Evolutionary conservation across 2,329 filamentous ascomycete genomes (phyloP).

Genomic region (Ceratocystis alfenasii): DNA sequence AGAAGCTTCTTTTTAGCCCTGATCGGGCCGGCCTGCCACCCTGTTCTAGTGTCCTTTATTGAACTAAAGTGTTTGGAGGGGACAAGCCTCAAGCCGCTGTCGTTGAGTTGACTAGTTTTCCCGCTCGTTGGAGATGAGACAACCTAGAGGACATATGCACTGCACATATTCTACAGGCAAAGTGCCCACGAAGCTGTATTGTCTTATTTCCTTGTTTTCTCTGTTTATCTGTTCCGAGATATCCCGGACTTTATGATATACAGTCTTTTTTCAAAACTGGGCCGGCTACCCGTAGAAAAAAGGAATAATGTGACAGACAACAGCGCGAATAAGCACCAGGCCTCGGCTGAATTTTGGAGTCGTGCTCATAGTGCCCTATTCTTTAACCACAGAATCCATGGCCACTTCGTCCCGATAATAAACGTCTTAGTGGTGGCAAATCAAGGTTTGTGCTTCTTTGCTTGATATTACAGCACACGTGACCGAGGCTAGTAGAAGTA

Average conservation of each 20-base stretch:
- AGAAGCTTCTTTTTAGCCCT: constrained; percentile 9
- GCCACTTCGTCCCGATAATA: background rate
- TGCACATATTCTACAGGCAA: background rate
- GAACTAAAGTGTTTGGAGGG: background rate
- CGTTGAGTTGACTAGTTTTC: background rate
- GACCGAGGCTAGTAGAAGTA: no score
- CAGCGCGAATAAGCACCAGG: background rate
- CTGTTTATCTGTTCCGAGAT: background rate
- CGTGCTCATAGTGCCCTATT: background rate
- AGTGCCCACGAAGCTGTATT: background rate
- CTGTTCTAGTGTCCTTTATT: background rate
- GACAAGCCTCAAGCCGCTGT: background rate
- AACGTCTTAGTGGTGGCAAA: background rate
- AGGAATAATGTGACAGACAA: background rate
- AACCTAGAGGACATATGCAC: background rate
- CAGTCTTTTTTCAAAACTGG: background rate
- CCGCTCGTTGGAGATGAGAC: constrained; percentile 1
- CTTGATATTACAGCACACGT: background rate
- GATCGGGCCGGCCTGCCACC: constrained; percentile 4
- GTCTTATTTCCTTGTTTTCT: background rate
- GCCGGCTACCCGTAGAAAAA: background rate
- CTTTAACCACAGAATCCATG: background rate
- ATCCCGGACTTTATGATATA: background rate
- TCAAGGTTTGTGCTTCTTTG: background rate
- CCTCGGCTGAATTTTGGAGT: constrained; percentile 3